phyloP scores from a whole-genome alignment of 2,329 filamentous ascomycete genomes.

The Curvularia eragrostidis region DNA sequence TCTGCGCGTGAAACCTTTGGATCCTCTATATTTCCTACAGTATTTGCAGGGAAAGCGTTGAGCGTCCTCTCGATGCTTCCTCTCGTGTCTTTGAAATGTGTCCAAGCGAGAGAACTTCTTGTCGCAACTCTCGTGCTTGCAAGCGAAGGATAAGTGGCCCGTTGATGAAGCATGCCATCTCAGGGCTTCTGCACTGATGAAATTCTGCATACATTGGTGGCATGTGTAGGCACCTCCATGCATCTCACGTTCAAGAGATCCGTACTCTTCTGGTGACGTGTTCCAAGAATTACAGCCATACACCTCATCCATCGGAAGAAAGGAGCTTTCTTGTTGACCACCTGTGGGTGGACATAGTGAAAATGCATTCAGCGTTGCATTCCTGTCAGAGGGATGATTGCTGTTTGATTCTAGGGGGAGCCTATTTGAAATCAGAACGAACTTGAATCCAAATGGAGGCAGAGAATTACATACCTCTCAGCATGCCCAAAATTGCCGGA shows the following conservation, averaged over 20 bases:
- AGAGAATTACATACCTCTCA: background rate
- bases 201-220: background rate
- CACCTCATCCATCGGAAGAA: background rate
- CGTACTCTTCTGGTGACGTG: background rate
- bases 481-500: no score
- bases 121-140: background rate
- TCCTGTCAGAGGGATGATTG: background rate
- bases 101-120: background rate
- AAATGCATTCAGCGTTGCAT: background rate
- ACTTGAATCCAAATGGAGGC: background rate
- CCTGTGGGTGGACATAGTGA: background rate
- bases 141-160: background rate
- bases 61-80: background rate
- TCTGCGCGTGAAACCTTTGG: conserved; percentile 1
- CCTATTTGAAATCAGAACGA: background rate
- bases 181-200: rapidly evolving
- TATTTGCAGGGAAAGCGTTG: conserved; percentile 4
- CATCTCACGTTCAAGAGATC: background rate
- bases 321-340: background rate
- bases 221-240: background rate
- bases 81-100: background rate
- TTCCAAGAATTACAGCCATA: background rate
- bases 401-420: background rate
- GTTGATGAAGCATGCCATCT: rapidly evolving
- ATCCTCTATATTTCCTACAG: conserved; percentile 5